Base-by-base conservation (phyloP, 2,329 filamentous ascomycete genomes). In the Fusarium xyrophilum region DNA sequence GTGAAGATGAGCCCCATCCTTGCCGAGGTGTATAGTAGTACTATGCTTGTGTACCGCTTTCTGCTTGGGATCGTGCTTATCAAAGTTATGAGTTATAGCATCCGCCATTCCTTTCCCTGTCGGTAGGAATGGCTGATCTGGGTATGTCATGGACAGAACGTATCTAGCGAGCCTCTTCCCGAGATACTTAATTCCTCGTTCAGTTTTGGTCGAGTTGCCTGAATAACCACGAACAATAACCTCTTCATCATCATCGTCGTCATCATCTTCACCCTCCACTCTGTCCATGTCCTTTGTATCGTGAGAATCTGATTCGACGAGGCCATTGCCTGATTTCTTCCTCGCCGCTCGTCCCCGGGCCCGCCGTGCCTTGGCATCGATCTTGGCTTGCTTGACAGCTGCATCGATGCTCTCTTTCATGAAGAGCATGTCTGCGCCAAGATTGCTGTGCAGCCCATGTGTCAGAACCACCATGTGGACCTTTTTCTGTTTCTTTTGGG, bases 401-500 rank as follows among this genome's bases (percentile, higher is more conserved):
- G 89, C 88, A 80, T 99, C 96, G 66, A 99, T 98, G 78, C 93
- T 97, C 79, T 99, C 96, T 76, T 99, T 99, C 77, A 99, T 81
- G 76, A 92, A 99, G 23, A 99, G 83, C 96, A 99, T 97, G 77
- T 99, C 96, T 25, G 93, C 92, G 8, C 96, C 93, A 15, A 97
- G 84, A 77, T 99, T 99, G 79, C 95, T 97, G 78, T 99, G 96
- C 67, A 99, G 79, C 1, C 96, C 96, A 80, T 99, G 96, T 0
- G 96, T 98, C 51, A 99, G 81, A 35, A 99, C 85, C 27, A 99
- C 96, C 42, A 99, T 82, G 76, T 99, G 96, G 4, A 99, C 84
- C 69, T 91, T 95, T 79, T 93, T 93, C 70, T 86, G 85, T 76
- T 89, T 91, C 67, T 86, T 86, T 76, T 89, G 91, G 67, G 80